Base-by-base conservation (phyloP, 2,329 filamentous ascomycete genomes). In the Fusarium sp. region DNA sequence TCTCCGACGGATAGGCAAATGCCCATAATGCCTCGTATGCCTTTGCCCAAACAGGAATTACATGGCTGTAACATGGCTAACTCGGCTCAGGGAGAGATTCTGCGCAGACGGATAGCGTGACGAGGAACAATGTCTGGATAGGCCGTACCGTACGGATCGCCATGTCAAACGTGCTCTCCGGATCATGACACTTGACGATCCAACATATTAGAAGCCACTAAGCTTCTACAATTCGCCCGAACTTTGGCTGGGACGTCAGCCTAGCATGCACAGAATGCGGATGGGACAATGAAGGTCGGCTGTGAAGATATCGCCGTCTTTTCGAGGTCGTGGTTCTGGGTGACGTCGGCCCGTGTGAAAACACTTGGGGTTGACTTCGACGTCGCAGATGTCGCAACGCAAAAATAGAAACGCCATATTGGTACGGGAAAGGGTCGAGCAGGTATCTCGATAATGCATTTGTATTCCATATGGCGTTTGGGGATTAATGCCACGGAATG, bases 91-190 rank as follows among this genome's bases (percentile, higher is more conserved):
- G 44, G 4, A 60, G n/a, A 16, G 24, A 66, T 6, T 49, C 59
- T 6, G 57, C 69, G 2, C 49, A 56, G 4, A 22, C 29, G 0
- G 68, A 72, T 14, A 70, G 70, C 3, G 70, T 72, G 3, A 69
- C 74, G 4, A 63, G 42, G 17, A 81, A 76, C 6, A 81, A 82
- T 62, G 76, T 78, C 14, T 76, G 78, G 74, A 80, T 82, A 62
- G 76, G 78, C 36, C 77, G 73, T 42, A 81, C 80, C 10, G 78
- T 81, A 31, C 77, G 78, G 6, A 62, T 77, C 6, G 80, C 79
- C 33, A 80, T 81, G 75, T 68, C 74, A 11, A 72, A 74, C 6
- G 74, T 77, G 1, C 27, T 77, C 4, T 73, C 74, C 6, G 64
- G 67, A 10, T 64, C 73, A 64, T 79, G 64, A 75, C 14, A 17